Percentiles rank a stretch among this genome's conserved stretches.
These are phyloP conservation scores for Penicillium diatomitis DNA, from an alignment of 495 filamentous ascomycete genomes.

Conservation along the genomic window DNA sequence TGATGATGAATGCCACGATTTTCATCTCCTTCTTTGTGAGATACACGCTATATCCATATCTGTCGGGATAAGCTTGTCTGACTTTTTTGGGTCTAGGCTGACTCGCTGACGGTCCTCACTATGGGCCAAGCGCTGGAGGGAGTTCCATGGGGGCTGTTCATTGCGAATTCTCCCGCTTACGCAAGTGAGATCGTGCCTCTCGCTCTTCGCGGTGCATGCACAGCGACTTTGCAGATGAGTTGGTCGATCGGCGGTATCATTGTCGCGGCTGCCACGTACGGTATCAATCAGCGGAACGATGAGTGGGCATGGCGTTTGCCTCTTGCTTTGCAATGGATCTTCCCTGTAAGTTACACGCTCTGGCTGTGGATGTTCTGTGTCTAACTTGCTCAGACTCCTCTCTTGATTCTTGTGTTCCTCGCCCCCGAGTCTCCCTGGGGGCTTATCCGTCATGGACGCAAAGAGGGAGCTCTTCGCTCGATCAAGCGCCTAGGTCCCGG, in stretches of 20 bases:
- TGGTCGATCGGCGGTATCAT: constrained; percentile 66
- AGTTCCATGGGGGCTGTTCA: constrained; percentile 67
- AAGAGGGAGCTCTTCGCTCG: constrained; percentile 52
- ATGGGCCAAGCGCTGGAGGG: constrained; percentile 63
- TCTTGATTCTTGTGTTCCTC: constrained; percentile 53
- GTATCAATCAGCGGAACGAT: constrained; percentile 39
- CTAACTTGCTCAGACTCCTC: constrained; percentile 33
- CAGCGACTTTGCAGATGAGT: constrained; percentile 63
- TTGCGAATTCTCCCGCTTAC: constrained; percentile 63
- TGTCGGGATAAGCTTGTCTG: too few relatives aligned
- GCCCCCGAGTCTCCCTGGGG: constrained; percentile 64
- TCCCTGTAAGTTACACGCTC: constrained; percentile 37
- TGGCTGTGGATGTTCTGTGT: background rate
- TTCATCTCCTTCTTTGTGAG: constrained; percentile 51
- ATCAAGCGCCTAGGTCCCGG: constrained; percentile 52
- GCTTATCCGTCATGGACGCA: constrained; percentile 40
- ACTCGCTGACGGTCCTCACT: constrained; percentile 48
- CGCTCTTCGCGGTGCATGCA: constrained; percentile 53
- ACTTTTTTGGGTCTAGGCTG: background rate
- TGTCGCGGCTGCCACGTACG: constrained; percentile 55
- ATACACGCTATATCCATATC: too few relatives aligned
- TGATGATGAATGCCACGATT: constrained; percentile 51
- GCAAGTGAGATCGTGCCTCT: constrained; percentile 62
- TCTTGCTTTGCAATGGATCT: constrained; percentile 70
- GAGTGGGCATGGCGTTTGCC: constrained; percentile 51